Base-by-base conservation (phyloP, 345 rosid genomes). In the Ailanthus altissimus region DNA sequence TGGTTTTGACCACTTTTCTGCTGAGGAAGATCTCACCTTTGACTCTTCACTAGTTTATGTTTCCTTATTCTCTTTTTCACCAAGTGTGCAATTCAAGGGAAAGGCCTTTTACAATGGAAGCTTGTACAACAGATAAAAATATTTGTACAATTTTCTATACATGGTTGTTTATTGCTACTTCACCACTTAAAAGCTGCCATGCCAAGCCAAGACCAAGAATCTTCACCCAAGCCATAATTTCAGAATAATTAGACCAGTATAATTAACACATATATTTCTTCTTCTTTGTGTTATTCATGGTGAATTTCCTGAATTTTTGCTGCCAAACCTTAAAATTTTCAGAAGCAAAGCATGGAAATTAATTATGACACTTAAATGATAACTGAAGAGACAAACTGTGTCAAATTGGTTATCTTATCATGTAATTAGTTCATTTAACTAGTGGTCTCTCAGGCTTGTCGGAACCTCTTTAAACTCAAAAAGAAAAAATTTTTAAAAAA, bases 1-100 rank as follows among this genome's bases (percentile, higher is more conserved):
- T 93, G 92, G 87, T 51, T 89, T 93, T 93, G 98, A 92, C 95
- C 76, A 85, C 97, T 84, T 91, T 86, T 79, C 74, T 69, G 80
- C 80, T 54, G 47, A 76, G 50, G 70, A 82, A 85, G 77, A 85
- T 84, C 88, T 77, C 59, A 77, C 67, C 82, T 74, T 85, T 87
- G 84, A 85, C 89, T 84, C 82, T 51, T 66, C 11, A 45, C 46
- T 63, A n/a, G 45, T 28, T 58, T 68, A 6, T 66, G 68, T 63
- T 63, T 40, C 68, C 60, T 43, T 1, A 3, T 67, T 43, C 67
- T 75, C 58, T 78, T 66, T 81, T 76, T 72, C 81, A 72, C 81
- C 38, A 2, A 53, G 66, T 65, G 73, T 75, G 83, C 82, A 79
- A 64, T 79, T 59, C 78, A 74, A 70, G 77, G 75, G 70, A 61